These are phyloP conservation scores for Lasiosphaeris hirsuta DNA, from an alignment of 495 filamentous ascomycete species.

Conservation along the genomic window DNA sequence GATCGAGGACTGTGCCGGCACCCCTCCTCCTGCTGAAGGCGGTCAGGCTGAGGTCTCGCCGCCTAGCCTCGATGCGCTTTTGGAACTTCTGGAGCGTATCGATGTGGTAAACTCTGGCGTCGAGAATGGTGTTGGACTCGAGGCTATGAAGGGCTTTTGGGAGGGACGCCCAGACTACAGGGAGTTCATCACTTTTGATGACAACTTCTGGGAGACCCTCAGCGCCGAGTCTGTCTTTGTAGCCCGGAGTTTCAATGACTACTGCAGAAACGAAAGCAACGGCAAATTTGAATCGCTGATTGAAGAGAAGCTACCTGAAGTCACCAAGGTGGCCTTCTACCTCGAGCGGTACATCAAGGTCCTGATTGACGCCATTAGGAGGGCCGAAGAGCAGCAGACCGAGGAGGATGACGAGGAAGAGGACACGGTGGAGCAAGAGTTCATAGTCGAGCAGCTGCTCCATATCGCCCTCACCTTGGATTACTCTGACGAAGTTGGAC, in stretches of 20 bases:
- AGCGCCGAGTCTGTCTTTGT: conserved; percentile 85
- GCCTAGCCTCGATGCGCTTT: conserved; percentile 69
- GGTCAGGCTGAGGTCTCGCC: conserved; percentile 50
- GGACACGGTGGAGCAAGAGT: conserved; percentile 80
- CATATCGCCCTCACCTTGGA: conserved; percentile 89
- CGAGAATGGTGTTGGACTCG: conserved; percentile 83
- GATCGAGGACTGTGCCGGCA: conserved; percentile 89
- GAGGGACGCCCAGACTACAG: conserved; percentile 87
- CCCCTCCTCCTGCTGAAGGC: conserved; percentile 44
- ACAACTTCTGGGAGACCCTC: conserved; percentile 82
- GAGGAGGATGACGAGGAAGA: conserved; percentile 61
- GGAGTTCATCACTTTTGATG: conserved; percentile 74
- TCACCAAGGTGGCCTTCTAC: conserved; percentile 81
- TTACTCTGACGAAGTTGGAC: conserved; percentile 91
- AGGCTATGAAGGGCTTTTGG: conserved; percentile 96
- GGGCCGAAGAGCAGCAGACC: conserved; percentile 49
- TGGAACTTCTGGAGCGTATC: conserved; percentile 91
- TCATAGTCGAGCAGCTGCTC: conserved; percentile 90
- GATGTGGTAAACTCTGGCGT: conserved; percentile 86
- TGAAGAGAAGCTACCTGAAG: conserved; percentile 93
- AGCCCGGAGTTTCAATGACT: conserved; percentile 88
- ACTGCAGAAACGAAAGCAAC: conserved; percentile 68
- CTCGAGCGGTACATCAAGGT: conserved; percentile 74
- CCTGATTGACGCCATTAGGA: conserved; percentile 65
- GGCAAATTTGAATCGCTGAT: conserved; percentile 66